phyloP scores from a whole-genome alignment of 495 filamentous ascomycete species.

The Tuber aestivum region DNA sequence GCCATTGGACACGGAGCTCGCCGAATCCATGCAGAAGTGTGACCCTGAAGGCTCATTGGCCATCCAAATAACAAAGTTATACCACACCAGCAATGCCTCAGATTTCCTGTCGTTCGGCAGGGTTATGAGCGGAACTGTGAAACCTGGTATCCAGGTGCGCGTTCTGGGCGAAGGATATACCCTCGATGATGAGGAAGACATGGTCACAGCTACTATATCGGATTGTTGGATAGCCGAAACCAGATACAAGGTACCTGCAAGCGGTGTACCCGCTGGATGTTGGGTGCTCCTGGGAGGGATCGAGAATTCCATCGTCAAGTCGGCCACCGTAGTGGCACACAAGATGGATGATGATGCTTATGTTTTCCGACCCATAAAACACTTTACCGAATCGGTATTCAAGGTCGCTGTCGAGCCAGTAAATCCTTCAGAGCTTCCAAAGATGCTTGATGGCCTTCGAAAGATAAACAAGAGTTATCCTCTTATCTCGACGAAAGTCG shows the following conservation, averaged over 20 bases:
- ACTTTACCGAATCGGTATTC: conserved; percentile 95
- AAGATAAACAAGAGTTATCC: conserved; percentile 98
- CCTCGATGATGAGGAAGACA: conserved; percentile 95
- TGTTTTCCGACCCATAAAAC: conserved; percentile 85
- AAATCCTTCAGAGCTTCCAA: conserved; percentile 96
- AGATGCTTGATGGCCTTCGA: conserved; percentile 94
- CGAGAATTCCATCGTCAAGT: conserved; percentile 97
- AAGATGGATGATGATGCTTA: conserved; percentile 80
- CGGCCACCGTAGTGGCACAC: conserved; percentile 83
- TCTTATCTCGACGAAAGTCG: conserved; percentile 89
- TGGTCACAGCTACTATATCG: conserved; percentile 80
- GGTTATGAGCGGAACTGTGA: conserved; percentile 87
- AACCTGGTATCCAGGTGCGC: conserved; percentile 72
- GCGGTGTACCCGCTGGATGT: conserved; percentile 92
- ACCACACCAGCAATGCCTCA: conserved; percentile 78
- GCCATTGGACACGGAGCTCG: conserved; percentile 81
- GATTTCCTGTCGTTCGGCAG: conserved; percentile 83
- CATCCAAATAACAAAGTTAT: conserved; percentile 86
- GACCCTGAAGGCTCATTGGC: conserved; percentile 85
- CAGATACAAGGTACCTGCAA: conserved; percentile 81
- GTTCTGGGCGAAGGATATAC: conserved; percentile 95
- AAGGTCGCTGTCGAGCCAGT: conserved; percentile 98
- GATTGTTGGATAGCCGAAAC: conserved; percentile 92
- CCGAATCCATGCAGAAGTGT: conserved; percentile 70
- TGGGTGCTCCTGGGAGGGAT: conserved; percentile 85